Base-by-base conservation (phyloP, 2,329 filamentous ascomycete genomes). In the Colletotrichum spinosum region DNA sequence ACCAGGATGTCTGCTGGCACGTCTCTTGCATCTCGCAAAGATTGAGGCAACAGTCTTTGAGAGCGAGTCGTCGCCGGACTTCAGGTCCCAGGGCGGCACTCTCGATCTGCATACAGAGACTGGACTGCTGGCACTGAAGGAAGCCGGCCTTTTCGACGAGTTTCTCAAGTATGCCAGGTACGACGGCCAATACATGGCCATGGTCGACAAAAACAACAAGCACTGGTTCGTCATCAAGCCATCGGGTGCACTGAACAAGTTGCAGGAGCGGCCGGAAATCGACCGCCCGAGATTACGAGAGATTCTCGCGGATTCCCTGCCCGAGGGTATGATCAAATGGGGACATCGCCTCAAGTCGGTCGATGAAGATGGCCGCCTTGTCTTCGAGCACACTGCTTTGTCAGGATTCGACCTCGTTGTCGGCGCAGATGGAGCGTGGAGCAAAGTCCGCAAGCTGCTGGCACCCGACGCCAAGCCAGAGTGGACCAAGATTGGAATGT, bases 21-120 rank as follows among this genome's bases (percentile, higher is more conserved):
- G 83, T 17, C 79, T 88, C 41, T 80, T 89, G 8, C 76, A 83
- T 54, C 72, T 78, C n/a, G 76, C 81, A 61, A 73, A 75, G 52
- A 76, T 86, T 53, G 72, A 81, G 4, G 79, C 80, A 65, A 82
- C 78, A 7, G 74, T 89, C 34, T 89, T 82, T 69, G 83, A 88
- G 73, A 75, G 78, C 50, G 83, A 85, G 35, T 58, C 74, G 8
- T 77, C 78, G 4, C 77, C 79, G n/a, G 69, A 81, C 65, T 80
- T 79, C 58, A 78, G 82, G 46, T 78, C 74, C 6, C 82, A 86
- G 70, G 85, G 85, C 38, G 85, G 86, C 8, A 83, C 77, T 4
- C 79, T 89, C 2, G 86, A 88, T 69, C 73, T 89, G 8, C 85
- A 88, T 67, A 80, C 79, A 0, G 68, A 75, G 3, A 82, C 81